phyloP scores from a whole-genome alignment of 2,329 filamentous ascomycete species.

The Xylaria sp. region DNA sequence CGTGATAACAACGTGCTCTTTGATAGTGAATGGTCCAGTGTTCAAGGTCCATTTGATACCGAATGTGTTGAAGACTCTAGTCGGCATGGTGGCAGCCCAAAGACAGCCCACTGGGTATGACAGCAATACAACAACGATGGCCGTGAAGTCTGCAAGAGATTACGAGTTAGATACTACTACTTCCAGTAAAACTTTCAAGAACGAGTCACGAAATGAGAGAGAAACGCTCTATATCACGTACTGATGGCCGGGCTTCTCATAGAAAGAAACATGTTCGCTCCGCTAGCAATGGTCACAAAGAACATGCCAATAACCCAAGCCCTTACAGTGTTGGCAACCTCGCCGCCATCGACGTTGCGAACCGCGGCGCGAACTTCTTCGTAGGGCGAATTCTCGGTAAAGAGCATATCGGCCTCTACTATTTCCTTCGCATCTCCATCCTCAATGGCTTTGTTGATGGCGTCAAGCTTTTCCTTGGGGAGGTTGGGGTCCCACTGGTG shows the following conservation, averaged over 20 bases:
- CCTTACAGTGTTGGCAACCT: slow-evolving; percentile 55
- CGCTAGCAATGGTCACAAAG: slow-evolving; percentile 56
- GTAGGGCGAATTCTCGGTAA: slow-evolving; percentile 54
- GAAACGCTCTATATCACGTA: slow-evolving; percentile 1
- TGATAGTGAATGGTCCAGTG: slow-evolving; percentile 57
- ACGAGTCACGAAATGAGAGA: neutral
- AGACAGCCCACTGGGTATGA: slow-evolving; percentile 57
- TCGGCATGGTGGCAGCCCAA: slow-evolving; percentile 57
- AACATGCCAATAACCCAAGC: slow-evolving; percentile 58
- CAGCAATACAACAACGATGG: slow-evolving; percentile 54
- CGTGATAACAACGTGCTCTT: slow-evolving; percentile 58
- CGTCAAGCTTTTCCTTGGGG: slow-evolving; percentile 49
- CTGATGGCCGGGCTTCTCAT: slow-evolving; percentile 51
- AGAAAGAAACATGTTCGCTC: slow-evolving; percentile 52
- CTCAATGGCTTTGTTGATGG: slow-evolving; percentile 47
- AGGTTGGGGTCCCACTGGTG: slow-evolving; percentile 53
- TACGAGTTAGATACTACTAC: neutral
- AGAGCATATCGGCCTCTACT: slow-evolving; percentile 47
- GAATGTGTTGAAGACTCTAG: slow-evolving; percentile 54
- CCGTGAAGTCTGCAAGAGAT: slow-evolving; percentile 47
- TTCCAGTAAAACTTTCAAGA: neutral
- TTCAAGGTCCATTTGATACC: slow-evolving; percentile 57
- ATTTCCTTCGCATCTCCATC: slow-evolving; percentile 49
- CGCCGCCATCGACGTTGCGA: slow-evolving; percentile 56
- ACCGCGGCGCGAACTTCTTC: slow-evolving; percentile 57